Evolutionary conservation across 495 filamentous ascomycete species (phyloP).

Genomic region (Aspergillus homomorphus): DNA sequence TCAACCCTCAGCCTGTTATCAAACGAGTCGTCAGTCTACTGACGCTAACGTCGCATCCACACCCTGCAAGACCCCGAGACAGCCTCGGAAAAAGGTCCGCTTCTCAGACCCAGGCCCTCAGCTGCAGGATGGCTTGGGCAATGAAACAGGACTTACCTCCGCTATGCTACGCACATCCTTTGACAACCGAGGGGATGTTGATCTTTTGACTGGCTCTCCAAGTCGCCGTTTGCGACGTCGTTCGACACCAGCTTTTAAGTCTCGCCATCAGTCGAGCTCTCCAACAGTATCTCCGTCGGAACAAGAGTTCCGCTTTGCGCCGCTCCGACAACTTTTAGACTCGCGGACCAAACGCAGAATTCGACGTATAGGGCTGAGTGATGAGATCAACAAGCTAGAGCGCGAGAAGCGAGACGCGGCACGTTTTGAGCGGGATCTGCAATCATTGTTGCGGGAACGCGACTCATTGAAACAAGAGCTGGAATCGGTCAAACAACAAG

Average conservation of each 20-base stretch:
- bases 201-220: conserved; percentile 33
- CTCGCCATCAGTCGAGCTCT: conserved; percentile 24
- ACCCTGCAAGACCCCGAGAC: conserved; percentile 27
- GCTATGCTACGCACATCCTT: conserved; percentile 59
- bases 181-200: conserved; percentile 11
- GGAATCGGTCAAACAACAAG: conserved; percentile 37
- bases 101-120: conserved; percentile 68
- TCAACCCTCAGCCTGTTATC: conserved; percentile 21
- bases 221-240: conserved; percentile 41
- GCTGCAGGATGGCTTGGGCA: conserved; percentile 24
- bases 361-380: conserved; percentile 66
- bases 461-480: conserved; percentile 51
- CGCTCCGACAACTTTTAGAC: conserved; percentile 67
- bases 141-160: conserved; percentile 67
- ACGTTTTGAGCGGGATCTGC: conserved; percentile 51
- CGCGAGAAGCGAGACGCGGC: conserved; percentile 50
- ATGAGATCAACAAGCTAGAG: conserved; percentile 68
- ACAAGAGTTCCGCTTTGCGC: conserved; percentile 56
- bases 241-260: conserved; percentile 31
- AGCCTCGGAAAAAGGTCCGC: conserved; percentile 60
- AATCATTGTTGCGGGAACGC: conserved; percentile 33
- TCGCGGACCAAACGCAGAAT: conserved; percentile 68
- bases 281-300: conserved; percentile 34
- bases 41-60: background rate
- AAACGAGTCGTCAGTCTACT: conserved; percentile 3